Conservation (phyloP, 2,329 filamentous ascomycete genomes). For the Grosmannia serpens region DNA sequence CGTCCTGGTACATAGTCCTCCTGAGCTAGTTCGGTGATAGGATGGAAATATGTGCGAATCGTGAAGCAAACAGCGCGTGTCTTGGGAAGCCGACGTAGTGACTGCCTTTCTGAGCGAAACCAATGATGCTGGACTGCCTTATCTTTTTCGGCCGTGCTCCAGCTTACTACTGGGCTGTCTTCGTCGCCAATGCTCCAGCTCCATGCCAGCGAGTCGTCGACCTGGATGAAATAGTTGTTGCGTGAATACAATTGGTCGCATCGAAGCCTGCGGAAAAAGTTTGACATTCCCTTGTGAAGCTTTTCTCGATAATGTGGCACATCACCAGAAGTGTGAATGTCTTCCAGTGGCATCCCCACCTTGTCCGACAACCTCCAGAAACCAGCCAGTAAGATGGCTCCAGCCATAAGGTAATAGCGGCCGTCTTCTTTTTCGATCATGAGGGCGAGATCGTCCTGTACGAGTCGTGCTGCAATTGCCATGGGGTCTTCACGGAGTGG, state of each 20-base stretch:
- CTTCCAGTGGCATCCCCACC: constrained; percentile 63
- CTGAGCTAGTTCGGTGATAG: constrained; percentile 52
- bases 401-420: constrained; percentile 70
- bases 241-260: constrained; percentile 52
- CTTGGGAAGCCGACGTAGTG: constrained; percentile 48
- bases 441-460: constrained; percentile 74
- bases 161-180: constrained; percentile 52
- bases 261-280: constrained; percentile 63
- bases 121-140: constrained; percentile 60
- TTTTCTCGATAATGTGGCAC: constrained; percentile 64
- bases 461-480: constrained; percentile 57
- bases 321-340: constrained; percentile 68
- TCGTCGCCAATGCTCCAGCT: constrained; percentile 64
- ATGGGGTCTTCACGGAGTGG: constrained; percentile 69
- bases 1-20: constrained; percentile 70
- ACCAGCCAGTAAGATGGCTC: constrained; percentile 62
- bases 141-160: constrained; percentile 67
- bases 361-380: constrained; percentile 81
- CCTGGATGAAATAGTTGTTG: constrained; percentile 84
- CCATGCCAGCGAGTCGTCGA: constrained; percentile 69
- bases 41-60: constrained; percentile 69
- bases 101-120: constrained; percentile 69
- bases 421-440: constrained; percentile 71
- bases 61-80: constrained; percentile 57
- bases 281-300: constrained; percentile 67